Base-by-base conservation (phyloP, 2,329 filamentous ascomycete genomes). In the Aspergillus chevalieri region DNA sequence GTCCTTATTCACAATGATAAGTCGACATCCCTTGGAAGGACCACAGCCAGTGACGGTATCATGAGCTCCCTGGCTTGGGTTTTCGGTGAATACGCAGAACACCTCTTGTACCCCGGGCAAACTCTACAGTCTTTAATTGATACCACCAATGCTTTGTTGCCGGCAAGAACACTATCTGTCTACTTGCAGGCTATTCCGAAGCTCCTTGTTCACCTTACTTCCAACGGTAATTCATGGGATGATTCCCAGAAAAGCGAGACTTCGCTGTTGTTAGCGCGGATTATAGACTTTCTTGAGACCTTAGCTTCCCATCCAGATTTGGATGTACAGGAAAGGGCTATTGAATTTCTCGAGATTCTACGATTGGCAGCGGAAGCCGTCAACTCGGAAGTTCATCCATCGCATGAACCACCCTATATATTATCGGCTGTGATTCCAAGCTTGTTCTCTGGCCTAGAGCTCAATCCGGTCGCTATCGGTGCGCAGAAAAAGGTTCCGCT, bases 261-360 rank as follows among this genome's bases (percentile, higher is more conserved):
- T 30, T 83, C 86, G 7, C 78, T 97, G 3, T 75, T 95, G 21
- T 83, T 95, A 70, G 86, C 87, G 24, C 83, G 90, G 2, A 83
- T 96, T 6, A 81, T 95, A 17, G 82, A 93, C 65, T 86, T 88
- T 44, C 74, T 95, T 19, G 91, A 97, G 60, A 81, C 84, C 1
- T 70, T 97, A 14, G 83, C 84, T 0, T 77, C 85, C 38, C 89
- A 97, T 65, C 91, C 92, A 0, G 89, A 84, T 60, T 77, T 98
- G 1, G 93, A 98, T 65, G 90, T 98, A 3, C 93, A 98, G 70
- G 93, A 97, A 68, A 83, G 93, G 49, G 86, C 91, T 3, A 91
- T 96, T 1, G 91, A 96, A 64, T 94, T 95, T 59, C 79, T 90
- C 0, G 93, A 98, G 65, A 77, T 97, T 10, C 81, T 97, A 61